phyloP scores from a whole-genome alignment of 179 eudicot species.

The Sideroxylon spinosum region DNA sequence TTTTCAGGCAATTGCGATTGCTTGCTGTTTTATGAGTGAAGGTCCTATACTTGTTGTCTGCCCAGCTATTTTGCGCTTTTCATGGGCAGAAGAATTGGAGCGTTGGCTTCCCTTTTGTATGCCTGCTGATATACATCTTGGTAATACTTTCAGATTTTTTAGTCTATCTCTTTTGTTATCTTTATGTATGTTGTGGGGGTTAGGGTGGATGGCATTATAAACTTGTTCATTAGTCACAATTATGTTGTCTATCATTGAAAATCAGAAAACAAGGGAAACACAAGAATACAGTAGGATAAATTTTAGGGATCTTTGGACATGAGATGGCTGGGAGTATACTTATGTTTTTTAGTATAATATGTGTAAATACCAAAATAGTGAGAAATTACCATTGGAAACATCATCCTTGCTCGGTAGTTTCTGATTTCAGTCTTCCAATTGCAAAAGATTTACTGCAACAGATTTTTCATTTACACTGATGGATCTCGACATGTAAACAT shows the following conservation, averaged over 20 bases:
- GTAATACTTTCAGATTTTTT: conserved; percentile 33
- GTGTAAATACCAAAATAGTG: no score
- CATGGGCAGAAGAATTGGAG: conserved; percentile 99
- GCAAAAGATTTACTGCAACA: neutral
- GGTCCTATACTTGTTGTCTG: conserved; percentile 88
- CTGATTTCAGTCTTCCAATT: conserved; percentile 4
- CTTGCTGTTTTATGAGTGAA: conserved; percentile 73
- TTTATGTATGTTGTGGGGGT: neutral
- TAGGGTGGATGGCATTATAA: neutral
- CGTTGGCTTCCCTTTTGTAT: conserved; percentile 90
- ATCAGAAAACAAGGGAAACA: neutral
- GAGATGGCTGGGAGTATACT: no score
- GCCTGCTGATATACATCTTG: conserved; percentile 93
- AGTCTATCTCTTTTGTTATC: neutral
- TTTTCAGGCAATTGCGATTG: conserved; percentile 88
- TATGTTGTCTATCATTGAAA: neutral
- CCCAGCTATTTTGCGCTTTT: conserved; percentile 88
- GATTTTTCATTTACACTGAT: neutral
- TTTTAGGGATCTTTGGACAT: no score
- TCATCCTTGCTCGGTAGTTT: neutral
- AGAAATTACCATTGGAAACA: neutral
- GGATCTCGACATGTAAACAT: neutral
- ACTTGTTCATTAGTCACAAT: neutral
- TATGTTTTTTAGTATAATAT: no score
- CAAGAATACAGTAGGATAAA: neutral